Percentiles rank a stretch among this genome's conserved stretches.
These are phyloP conservation scores for Tephrocybe sp. DNA, from an alignment of 768 basidiomycete genomes.

Conservation along the genomic window DNA sequence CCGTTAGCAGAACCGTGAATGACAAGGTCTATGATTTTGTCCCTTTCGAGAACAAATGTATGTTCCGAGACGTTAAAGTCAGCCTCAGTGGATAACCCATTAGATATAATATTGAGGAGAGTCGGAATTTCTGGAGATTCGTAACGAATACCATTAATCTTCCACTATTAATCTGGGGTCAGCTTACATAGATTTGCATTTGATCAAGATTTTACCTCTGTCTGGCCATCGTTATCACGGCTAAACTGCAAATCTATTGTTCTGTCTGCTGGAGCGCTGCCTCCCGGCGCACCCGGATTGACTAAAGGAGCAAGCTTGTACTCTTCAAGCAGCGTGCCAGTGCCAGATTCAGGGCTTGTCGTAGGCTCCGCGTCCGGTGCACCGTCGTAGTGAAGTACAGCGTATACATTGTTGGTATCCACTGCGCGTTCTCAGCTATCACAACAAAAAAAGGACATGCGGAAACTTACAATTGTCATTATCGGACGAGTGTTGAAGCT, in stretches of 20 bases:
- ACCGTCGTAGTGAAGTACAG: conserved; percentile 41
- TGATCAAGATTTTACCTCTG: conserved; percentile 22
- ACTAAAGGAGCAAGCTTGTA: conserved; percentile 30
- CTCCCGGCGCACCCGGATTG: conserved; percentile 30
- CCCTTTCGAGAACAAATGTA: conserved; percentile 17
- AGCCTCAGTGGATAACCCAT: conserved; percentile 14
- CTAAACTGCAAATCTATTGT: conserved; percentile 7
- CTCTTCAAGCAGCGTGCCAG: conserved; percentile 8
- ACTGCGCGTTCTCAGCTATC: conserved; percentile 19
- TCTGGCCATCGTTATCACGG: conserved; percentile 34
- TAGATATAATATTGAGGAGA: conserved; percentile 21
- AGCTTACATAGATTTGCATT: not conserved
- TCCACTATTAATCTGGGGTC: conserved; percentile 7
- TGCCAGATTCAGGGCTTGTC: conserved; percentile 1
- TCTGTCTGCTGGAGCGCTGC: conserved; percentile 15
- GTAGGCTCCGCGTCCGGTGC: conserved; percentile 36
- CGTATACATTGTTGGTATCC: conserved; percentile 31
- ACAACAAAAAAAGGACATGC: not conserved
- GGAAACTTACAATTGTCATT: conserved; percentile 3
- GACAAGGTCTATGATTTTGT: conserved; percentile 21
- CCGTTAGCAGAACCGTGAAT: conserved; percentile 25
- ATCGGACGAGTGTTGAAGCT: conserved; percentile 25
- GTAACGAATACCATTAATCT: conserved; percentile 21
- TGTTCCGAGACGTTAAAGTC: conserved; percentile 21
- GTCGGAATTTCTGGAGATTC: conserved; percentile 21